Evolutionary conservation across 2,329 filamentous ascomycete genomes (phyloP).

Genomic region (Periconia macrospinosa): DNA sequence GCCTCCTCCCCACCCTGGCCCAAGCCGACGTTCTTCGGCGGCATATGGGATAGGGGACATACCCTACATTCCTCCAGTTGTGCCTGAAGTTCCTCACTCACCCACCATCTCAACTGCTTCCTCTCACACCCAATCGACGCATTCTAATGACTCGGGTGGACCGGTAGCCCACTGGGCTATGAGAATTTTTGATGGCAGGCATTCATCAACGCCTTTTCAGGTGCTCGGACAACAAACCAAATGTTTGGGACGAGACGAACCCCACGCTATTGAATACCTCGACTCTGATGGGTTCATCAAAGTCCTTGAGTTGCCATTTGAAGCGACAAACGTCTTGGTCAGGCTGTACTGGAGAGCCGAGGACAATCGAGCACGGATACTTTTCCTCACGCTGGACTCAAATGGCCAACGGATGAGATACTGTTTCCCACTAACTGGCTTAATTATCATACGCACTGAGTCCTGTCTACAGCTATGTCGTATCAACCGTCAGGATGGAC

Average conservation of each 20-base stretch:
- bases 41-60: conserved; percentile 28
- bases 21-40: conserved; percentile 5
- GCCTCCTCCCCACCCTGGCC: conserved; percentile 1
- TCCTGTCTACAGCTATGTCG: conserved; percentile 47
- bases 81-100: conserved; percentile 44
- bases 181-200: conserved; percentile 47
- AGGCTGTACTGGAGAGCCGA: conserved; percentile 55
- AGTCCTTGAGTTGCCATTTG: conserved; percentile 50
- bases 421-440: conserved; percentile 55
- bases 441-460: conserved; percentile 46
- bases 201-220: conserved; percentile 42
- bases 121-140: conserved; percentile 43
- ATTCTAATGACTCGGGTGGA: conserved; percentile 36
- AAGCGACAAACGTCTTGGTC: conserved; percentile 49
- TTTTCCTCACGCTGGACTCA: conserved; percentile 52
- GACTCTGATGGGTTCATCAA: conserved; percentile 46
- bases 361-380: conserved; percentile 57
- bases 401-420: conserved; percentile 45
- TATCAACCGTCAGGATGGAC: conserved; percentile 42
- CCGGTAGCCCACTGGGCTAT: conserved; percentile 47
- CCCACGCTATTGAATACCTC: conserved; percentile 36
- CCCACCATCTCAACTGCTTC: conserved; percentile 49
- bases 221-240: conserved; percentile 35
- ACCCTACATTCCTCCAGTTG: conserved; percentile 37
- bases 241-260: conserved; percentile 41